A percentile compares a stretch with the other conserved stretches of the same genome.
Evolutionary conservation across 495 filamentous ascomycete genomes (phyloP).

Genomic region (Tuber microsphaerosporum): DNA sequence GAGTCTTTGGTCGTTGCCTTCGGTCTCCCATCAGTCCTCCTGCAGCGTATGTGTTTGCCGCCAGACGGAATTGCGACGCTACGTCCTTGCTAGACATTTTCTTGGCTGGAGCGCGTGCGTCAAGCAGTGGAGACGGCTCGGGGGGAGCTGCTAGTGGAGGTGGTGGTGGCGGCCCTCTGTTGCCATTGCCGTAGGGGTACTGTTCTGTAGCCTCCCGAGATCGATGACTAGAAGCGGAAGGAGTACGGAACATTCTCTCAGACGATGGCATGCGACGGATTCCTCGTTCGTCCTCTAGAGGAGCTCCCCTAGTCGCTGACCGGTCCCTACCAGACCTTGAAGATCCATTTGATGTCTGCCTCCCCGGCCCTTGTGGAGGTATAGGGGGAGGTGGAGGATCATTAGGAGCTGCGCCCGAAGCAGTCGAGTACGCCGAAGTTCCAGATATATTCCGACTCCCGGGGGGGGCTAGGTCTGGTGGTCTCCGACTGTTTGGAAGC

Average conservation of each 20-base stretch:
- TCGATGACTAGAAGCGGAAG: constrained; percentile 35
- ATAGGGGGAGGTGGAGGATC: constrained; percentile 30
- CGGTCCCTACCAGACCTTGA: constrained; percentile 36
- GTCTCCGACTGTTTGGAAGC: constrained; percentile 29
- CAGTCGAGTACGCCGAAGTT: constrained; percentile 19
- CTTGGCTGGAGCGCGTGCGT: constrained; percentile 24
- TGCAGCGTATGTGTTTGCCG: constrained; percentile 68
- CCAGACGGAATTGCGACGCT: constrained; percentile 72
- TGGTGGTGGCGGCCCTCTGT: constrained; percentile 15
- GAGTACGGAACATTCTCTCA: constrained; percentile 34
- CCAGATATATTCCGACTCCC: constrained; percentile 21
- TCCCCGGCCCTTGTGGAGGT: constrained; percentile 29
- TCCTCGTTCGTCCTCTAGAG: constrained; percentile 27
- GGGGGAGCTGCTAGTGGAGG: constrained; percentile 9
- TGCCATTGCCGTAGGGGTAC: constrained; percentile 27
- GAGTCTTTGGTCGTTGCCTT: constrained; percentile 31
- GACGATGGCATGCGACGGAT: constrained; percentile 32
- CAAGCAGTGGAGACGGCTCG: constrained; percentile 15
- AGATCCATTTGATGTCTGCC: constrained; percentile 37
- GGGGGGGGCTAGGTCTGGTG: constrained; percentile 23
- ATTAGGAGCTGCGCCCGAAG: constrained; percentile 12
- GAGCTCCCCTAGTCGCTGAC: constrained; percentile 26
- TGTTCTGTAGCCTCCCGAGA: constrained; percentile 35
- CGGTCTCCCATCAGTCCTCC: constrained; percentile 23
- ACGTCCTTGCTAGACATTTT: constrained; percentile 45